These are phyloP conservation scores for Leishmania guyanensis DNA, from an alignment of 208 protist species.

Conservation along the genomic window DNA sequence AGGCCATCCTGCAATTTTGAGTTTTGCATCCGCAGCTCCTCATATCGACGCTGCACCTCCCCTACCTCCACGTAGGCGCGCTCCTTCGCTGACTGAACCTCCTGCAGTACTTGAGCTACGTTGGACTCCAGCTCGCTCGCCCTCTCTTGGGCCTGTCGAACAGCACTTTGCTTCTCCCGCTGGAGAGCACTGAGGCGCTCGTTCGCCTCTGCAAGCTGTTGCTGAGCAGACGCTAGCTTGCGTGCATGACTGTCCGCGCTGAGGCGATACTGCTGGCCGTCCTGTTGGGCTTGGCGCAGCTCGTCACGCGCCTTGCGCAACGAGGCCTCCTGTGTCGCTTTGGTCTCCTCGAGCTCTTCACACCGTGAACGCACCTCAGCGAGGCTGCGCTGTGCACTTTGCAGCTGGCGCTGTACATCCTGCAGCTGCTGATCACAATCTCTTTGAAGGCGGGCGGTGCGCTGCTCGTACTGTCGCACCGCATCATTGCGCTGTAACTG, in stretches of 20 bases:
- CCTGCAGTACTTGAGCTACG: conserved; percentile 32
- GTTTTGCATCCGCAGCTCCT: conserved; percentile 30
- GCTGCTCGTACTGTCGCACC: conserved; percentile 71
- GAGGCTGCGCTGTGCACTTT: conserved; percentile 32
- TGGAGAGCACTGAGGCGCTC: conserved; percentile 15
- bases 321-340: conserved; percentile 13
- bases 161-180: conserved; percentile 23
- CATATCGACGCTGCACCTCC: conserved; percentile 33
- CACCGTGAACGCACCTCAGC: conserved; percentile 25
- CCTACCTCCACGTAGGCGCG: conserved; percentile 36
- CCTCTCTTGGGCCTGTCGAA: conserved; percentile 30
- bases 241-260: conserved; percentile 23
- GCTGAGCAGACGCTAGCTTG: conserved; percentile 29
- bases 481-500: conserved; percentile 79
- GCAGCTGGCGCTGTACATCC: conserved; percentile 39
- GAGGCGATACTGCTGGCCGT: conserved; percentile 26
- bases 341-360: conserved; percentile 31
- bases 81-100: conserved; percentile 34
- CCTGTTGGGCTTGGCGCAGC: conserved; percentile 28
- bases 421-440: conserved; percentile 49
- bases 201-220: conserved; percentile 26
- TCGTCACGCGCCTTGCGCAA: conserved; percentile 30
- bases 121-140: conserved; percentile 28
- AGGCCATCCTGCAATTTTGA: conserved; percentile 31
- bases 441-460: conserved; percentile 44